Base-by-base conservation (phyloP, 805 yeast genomes). In the Debaryomyces tyrocola region DNA sequence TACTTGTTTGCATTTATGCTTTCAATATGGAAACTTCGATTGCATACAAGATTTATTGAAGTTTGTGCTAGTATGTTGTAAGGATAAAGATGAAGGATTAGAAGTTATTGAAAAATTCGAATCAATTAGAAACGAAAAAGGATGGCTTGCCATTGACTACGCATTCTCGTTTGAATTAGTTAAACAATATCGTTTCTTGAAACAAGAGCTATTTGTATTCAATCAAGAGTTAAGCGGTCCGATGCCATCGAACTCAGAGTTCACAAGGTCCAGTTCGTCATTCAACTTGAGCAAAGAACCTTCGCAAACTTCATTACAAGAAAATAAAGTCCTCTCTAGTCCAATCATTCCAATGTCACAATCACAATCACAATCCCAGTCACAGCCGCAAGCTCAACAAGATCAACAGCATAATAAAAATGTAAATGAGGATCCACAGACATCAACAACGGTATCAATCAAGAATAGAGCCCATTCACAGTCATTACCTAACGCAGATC, bases 1-100 rank as follows among this genome's bases (percentile, higher is more conserved):
- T 50, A 69, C 70, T 33, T 59, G 72, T 37, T 56, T 73, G 17
- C 78, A 73, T 46, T 47, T 69, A 33, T 64, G 72, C 43, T 69
- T 72, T 50, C 70, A 71, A 43, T 63, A 60, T 50, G 74, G 72
- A 20, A 57, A 59, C 36, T 50, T 60, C 33, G 62, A 54, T 5
- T 70, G 76, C 43, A 54, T 69, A 17, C 57, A 58, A 43, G 67
- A 57, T 15, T 49, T 70, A 2, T 43, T 62, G 33, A 44, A 45
- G 39, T 53, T 41, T 34, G 49, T 63, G 2, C 28, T 52, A 12
- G 17, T 33, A n/a, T 28, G 43, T 8, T 27, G 41, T 20, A 47
- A 44, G 28, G 54, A 55, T 37, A 53, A 47, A 33, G 49, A 48
- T 2, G 46, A 49, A 18, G 49, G 55, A 4, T 27, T 45, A 6